These are phyloP conservation scores for Umbilicaria muhlenbergii DNA, from an alignment of 495 filamentous ascomycete species.

Conservation along the genomic window DNA sequence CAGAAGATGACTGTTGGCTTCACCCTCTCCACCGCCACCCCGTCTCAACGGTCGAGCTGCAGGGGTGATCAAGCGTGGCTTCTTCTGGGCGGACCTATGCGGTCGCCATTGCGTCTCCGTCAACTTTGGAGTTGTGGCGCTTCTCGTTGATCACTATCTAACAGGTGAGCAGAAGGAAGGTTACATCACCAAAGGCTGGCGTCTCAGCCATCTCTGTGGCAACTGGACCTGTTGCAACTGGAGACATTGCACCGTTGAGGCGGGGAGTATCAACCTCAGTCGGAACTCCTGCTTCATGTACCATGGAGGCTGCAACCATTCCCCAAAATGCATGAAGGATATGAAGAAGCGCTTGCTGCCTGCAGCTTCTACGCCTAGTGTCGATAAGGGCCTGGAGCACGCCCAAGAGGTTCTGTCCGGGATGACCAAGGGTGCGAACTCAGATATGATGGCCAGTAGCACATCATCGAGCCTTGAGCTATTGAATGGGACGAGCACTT, in stretches of 20 bases:
- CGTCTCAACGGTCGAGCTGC: not conserved
- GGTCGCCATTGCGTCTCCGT: slow-evolving; percentile 4
- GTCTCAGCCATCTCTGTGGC: slow-evolving; percentile 21
- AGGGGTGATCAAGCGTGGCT: slow-evolving; percentile 3
- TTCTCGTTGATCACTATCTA: slow-evolving; percentile 11
- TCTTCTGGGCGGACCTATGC: slow-evolving; percentile 1
- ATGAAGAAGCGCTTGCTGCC: slow-evolving; percentile 3
- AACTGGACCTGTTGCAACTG: slow-evolving; percentile 24
- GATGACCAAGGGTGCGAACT: too few species aligned
- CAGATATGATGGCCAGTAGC: too few species aligned
- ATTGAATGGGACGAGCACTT: too few species aligned
- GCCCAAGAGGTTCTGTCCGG: too few species aligned
- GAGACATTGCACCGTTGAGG: slow-evolving; percentile 16
- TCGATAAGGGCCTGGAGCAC: too few species aligned
- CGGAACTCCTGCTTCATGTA: slow-evolving; percentile 18
- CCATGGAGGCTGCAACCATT: slow-evolving; percentile 11
- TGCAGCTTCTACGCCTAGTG: too few species aligned
- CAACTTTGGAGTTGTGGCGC: slow-evolving; percentile 11
- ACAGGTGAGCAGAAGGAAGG: slow-evolving; percentile 18
- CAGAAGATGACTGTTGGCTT: slow-evolving; percentile 7
- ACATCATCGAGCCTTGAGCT: too few species aligned
- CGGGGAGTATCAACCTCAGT: slow-evolving; percentile 11
- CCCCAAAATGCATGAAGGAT: slow-evolving; percentile 17
- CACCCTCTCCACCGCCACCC: slow-evolving; percentile 8
- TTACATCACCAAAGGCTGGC: slow-evolving; percentile 18